Conservation (phyloP, 2,329 filamentous ascomycete species). For the Aspergillus aculeatus region DNA sequence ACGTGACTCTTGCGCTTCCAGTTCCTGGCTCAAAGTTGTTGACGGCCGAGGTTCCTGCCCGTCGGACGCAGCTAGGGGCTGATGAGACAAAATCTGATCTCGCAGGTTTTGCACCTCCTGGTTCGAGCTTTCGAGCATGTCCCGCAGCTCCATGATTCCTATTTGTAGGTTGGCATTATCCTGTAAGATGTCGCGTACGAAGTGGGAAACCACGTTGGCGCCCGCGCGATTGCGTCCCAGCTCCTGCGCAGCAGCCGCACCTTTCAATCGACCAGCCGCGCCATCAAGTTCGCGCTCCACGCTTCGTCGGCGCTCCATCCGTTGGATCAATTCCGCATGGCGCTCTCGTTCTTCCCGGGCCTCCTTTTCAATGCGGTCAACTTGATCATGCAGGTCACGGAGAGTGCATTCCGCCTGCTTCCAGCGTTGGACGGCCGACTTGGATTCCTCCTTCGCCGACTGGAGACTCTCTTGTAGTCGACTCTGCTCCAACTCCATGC, state of each 20-base stretch:
- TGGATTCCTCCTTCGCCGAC: conserved; percentile 70
- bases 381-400: conserved; percentile 75
- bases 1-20: conserved; percentile 54
- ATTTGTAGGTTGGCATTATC: conserved; percentile 94
- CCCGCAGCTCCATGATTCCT: conserved; percentile 84
- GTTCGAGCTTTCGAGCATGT: conserved; percentile 87
- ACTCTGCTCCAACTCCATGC: conserved; percentile 79
- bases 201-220: conserved; percentile 81
- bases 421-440: conserved; percentile 78
- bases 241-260: conserved; percentile 70
- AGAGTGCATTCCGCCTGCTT: conserved; percentile 79
- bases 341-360: conserved; percentile 75
- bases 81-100: conserved; percentile 77
- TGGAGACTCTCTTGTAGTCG: conserved; percentile 67
- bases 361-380: conserved; percentile 85
- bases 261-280: conserved; percentile 76
- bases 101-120: conserved; percentile 87
- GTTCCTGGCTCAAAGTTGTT: conserved; percentile 68
- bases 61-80: conserved; percentile 55
- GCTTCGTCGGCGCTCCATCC: conserved; percentile 78
- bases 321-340: conserved; percentile 74
- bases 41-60: conserved; percentile 33
- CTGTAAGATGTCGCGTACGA: conserved; percentile 90
- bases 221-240: conserved; percentile 59
- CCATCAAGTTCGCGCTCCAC: conserved; percentile 80